These are phyloP conservation scores for Aspergillus sp. DNA, from an alignment of 2,329 filamentous ascomycete genomes.

Conservation along the genomic window DNA sequence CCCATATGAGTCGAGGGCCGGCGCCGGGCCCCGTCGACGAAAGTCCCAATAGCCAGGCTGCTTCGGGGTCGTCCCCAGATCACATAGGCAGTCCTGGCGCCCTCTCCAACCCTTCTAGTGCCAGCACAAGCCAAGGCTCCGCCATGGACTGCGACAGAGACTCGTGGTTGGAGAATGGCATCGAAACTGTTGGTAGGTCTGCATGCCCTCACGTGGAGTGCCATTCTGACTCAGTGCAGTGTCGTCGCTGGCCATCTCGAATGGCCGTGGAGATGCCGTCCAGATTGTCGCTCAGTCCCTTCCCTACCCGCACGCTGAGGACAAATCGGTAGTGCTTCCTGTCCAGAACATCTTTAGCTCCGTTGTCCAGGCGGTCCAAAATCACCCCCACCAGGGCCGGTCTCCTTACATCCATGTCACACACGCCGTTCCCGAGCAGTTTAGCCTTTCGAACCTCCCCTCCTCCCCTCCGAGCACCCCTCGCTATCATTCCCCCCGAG, in stretches of 20 bases:
- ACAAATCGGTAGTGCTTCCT: constrained; percentile 20
- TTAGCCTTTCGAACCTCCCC: constrained; percentile 53
- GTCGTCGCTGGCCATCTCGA: constrained; percentile 31
- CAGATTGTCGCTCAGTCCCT: constrained; percentile 53
- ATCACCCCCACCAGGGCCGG: constrained; percentile 39
- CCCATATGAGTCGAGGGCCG: constrained; percentile 17
- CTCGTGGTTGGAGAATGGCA: constrained; percentile 30
- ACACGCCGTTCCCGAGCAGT: constrained; percentile 53
- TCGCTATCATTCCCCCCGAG: constrained; percentile 36
- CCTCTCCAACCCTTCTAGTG: constrained; percentile 21
- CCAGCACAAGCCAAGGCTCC: constrained; percentile 20
- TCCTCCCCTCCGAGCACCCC: constrained; percentile 55
- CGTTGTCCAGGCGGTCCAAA: constrained; percentile 48
- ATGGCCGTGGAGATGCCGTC: constrained; percentile 35
- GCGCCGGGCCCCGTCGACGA: constrained; percentile 21
- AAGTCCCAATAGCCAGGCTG: constrained; percentile 18
- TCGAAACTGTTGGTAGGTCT: constrained; percentile 28
- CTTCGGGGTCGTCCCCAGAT: constrained; percentile 19
- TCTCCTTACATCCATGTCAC: constrained; percentile 56
- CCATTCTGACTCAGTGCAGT: constrained; percentile 11
- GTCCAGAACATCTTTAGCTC: constrained; percentile 40
- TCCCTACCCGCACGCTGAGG: constrained; percentile 41
- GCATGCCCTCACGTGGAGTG: too few relatives aligned
- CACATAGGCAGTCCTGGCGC: constrained; percentile 21
- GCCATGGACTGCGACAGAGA: constrained; percentile 26